Evolutionary conservation across 2,329 filamentous ascomycete genomes (phyloP).

Genomic region (Xylaria polymorpha): DNA sequence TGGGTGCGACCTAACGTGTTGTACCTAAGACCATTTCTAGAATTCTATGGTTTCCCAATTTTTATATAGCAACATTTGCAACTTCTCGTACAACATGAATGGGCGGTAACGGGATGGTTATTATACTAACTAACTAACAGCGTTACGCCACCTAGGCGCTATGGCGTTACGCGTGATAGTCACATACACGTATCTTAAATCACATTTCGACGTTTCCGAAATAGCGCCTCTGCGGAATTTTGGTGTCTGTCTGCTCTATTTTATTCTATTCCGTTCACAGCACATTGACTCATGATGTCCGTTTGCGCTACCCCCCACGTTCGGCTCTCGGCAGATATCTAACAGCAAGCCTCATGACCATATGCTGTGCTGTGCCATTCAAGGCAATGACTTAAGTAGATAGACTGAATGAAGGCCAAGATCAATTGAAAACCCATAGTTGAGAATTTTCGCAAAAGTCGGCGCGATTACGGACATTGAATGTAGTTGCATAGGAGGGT

Average conservation of each 20-base stretch:
- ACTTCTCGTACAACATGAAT: background rate
- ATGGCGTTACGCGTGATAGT: background rate
- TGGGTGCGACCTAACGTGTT: background rate
- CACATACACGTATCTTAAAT: background rate
- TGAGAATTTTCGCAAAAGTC: background rate
- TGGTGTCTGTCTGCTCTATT: background rate
- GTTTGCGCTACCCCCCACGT: constrained; percentile 1
- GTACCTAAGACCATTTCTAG: background rate
- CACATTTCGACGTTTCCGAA: background rate
- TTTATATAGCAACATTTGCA: background rate
- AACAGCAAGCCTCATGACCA: background rate
- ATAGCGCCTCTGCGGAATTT: background rate
- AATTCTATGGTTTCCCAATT: background rate
- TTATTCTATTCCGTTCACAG: background rate
- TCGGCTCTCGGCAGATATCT: constrained; percentile 16
- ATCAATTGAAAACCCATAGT: background rate
- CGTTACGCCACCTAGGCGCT: too few relatives aligned
- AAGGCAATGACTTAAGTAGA: background rate
- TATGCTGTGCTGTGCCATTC: constrained; percentile 6
- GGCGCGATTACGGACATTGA: background rate
- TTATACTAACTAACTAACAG: too few relatives aligned
- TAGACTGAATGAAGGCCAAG: background rate
- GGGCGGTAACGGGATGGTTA: background rate
- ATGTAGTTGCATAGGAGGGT: background rate
- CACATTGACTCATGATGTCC: background rate